These are phyloP conservation scores for Boletus subparvulus DNA, from an alignment of 768 basidiomycete genomes.

Conservation along the genomic window DNA sequence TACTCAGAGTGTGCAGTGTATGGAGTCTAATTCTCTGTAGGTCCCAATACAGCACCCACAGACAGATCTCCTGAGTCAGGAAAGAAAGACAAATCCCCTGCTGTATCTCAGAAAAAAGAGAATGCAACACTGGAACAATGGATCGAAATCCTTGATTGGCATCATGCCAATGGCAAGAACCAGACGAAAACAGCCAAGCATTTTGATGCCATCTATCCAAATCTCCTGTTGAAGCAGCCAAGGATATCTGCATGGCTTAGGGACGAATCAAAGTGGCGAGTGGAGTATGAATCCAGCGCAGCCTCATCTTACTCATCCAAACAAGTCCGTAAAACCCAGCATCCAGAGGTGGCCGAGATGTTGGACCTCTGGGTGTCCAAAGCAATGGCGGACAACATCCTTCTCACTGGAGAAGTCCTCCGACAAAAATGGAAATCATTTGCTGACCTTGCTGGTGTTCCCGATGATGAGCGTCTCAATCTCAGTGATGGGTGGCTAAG, in stretches of 20 bases:
- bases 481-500: conserved; percentile 36
- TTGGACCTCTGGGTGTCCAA: conserved; percentile 38
- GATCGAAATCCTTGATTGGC: too few relatives aligned
- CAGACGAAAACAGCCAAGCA: too few relatives aligned
- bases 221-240: too few relatives aligned
- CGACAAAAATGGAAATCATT: conserved; percentile 8
- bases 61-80: too few relatives aligned
- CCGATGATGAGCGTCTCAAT: conserved; percentile 31
- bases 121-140: too few relatives aligned
- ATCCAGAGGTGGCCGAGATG: conserved; percentile 37
- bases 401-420: conserved; percentile 31
- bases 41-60: too few relatives aligned
- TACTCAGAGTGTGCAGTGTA: too few relatives aligned
- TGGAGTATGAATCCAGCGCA: not conserved
- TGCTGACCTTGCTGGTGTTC: conserved; percentile 24
- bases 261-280: not conserved
- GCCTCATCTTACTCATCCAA: not conserved
- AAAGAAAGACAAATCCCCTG: too few relatives aligned
- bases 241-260: not conserved
- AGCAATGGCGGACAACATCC: conserved; percentile 37
- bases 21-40: too few relatives aligned
- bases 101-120: too few relatives aligned
- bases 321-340: conserved; percentile 23
- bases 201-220: too few relatives aligned
- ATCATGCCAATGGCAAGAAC: too few relatives aligned